phyloP scores from a whole-genome alignment of 2,329 filamentous ascomycete genomes.

The Talaromyces islandicus region DNA sequence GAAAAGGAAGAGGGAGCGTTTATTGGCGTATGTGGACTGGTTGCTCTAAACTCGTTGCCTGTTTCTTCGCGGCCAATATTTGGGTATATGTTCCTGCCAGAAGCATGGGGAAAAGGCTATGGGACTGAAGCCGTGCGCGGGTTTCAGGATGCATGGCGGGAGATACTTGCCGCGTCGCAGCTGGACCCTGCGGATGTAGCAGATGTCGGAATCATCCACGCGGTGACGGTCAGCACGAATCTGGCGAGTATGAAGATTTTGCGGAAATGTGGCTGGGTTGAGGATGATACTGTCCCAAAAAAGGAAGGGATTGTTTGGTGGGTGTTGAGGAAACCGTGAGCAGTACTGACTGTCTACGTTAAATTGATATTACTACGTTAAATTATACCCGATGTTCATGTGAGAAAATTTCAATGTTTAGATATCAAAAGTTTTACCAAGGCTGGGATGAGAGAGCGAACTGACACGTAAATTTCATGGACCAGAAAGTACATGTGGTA shows the following conservation, averaged over 20 bases:
- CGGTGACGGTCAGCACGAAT: background rate
- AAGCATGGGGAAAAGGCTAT: constrained; percentile 3
- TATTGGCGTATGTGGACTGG: background rate
- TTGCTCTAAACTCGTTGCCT: background rate
- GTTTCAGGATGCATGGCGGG: background rate
- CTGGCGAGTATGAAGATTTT: background rate
- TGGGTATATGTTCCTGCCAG: constrained; percentile 3
- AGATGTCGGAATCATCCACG: background rate
- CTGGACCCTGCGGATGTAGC: background rate
- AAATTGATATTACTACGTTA: background rate
- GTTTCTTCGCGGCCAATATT: background rate
- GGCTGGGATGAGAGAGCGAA: background rate
- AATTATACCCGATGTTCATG: background rate
- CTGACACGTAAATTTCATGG: background rate
- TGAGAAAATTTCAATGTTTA: background rate
- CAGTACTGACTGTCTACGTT: too few relatives aligned
- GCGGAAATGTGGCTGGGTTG: background rate
- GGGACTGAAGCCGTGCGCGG: background rate
- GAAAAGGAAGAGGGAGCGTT: background rate
- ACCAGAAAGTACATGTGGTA: background rate
- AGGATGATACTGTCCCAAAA: background rate
- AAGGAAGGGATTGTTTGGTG: background rate
- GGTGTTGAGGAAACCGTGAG: background rate
- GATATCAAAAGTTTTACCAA: background rate
- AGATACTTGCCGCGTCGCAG: background rate